Percentiles rank a stretch among this genome's conserved stretches.
phyloP scores from a whole-genome alignment of 331 rosid species.

The Phaseolus coccineus region DNA sequence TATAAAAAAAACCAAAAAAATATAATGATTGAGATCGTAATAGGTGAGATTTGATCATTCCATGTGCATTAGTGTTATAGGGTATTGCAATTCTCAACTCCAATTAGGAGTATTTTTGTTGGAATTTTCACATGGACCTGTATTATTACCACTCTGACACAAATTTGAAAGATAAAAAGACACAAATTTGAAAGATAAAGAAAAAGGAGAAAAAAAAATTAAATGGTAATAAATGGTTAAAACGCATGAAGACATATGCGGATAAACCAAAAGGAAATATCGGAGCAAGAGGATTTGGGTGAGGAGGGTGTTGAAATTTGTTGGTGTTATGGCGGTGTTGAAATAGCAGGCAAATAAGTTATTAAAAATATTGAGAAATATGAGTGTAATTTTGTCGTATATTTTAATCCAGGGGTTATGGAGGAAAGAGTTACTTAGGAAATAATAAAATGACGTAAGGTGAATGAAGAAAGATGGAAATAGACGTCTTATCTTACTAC shows the following conservation, averaged over 20 bases:
- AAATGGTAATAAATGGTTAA: too few species aligned
- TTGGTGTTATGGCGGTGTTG: neutral
- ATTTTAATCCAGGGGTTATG: neutral
- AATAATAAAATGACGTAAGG: neutral
- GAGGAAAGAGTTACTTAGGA: neutral
- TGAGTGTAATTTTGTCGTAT: too few species aligned
- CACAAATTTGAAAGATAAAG: neutral
- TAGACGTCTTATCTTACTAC: neutral
- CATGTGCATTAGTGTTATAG: too few species aligned
- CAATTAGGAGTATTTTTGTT: too few species aligned
- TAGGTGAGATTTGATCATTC: too few species aligned
- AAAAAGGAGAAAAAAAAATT: neutral
- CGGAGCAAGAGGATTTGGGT: neutral
- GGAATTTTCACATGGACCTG: too few species aligned
- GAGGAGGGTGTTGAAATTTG: conserved; percentile 5
- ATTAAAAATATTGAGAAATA: neutral
- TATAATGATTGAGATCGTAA: too few species aligned
- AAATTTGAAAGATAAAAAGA: too few species aligned
- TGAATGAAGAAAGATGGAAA: neutral
- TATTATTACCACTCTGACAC: too few species aligned
- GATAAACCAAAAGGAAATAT: neutral
- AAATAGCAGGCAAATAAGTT: neutral
- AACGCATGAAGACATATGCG: conserved; percentile 1
- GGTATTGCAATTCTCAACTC: too few species aligned
- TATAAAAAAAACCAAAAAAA: too few species aligned